These are phyloP conservation scores for Hericium alpestre DNA, from an alignment of 768 basidiomycete genomes.

Conservation along the genomic window DNA sequence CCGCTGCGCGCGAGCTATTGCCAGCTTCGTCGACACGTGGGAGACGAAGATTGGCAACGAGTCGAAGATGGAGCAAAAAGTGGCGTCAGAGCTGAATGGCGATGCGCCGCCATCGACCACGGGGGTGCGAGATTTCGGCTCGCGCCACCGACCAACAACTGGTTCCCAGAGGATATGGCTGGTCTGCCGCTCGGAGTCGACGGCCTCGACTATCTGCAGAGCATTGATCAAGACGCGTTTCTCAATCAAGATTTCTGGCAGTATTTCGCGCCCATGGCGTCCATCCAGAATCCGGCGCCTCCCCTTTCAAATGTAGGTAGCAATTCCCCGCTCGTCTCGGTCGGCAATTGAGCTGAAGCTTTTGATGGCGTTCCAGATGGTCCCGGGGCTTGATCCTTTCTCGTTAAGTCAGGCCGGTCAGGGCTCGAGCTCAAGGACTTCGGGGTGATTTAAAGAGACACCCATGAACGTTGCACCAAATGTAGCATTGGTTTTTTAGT, in stretches of 20 bases:
- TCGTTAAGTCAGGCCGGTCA: too few relatives aligned
- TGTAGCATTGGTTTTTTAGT: too few relatives aligned
- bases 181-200: not conserved
- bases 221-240: not conserved
- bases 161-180: not conserved
- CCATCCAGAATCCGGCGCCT: too few relatives aligned
- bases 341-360: too few relatives aligned
- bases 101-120: not conserved
- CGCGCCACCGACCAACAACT: not conserved
- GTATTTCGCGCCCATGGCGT: too few relatives aligned
- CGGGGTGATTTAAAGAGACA: too few relatives aligned
- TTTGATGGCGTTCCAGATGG: too few relatives aligned
- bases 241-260: not conserved
- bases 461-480: too few relatives aligned
- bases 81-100: not conserved
- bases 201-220: not conserved
- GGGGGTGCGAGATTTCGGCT: not conserved
- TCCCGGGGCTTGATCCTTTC: too few relatives aligned
- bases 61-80: not conserved
- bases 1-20: conserved; percentile 6
- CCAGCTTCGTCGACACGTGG: conserved; percentile 9
- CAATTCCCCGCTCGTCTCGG: too few relatives aligned
- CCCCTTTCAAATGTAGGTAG: too few relatives aligned
- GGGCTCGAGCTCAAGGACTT: too few relatives aligned
- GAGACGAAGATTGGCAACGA: not conserved